Conservation (phyloP, 352 stramenopile species). For the Halophytophthora batemanensis region DNA sequence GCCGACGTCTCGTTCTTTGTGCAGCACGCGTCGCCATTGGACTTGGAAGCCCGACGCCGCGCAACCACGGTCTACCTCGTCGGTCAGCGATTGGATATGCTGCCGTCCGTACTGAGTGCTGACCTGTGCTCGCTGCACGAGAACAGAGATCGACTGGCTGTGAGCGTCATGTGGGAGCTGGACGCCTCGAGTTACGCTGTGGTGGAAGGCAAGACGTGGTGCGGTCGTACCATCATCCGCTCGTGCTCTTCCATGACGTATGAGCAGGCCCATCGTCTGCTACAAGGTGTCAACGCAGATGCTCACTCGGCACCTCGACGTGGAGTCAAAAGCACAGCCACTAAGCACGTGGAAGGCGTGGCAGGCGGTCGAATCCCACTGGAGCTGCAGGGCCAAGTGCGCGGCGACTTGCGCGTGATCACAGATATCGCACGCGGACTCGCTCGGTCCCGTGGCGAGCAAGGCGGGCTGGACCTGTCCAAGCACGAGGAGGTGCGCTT, state of each 20-base stretch:
- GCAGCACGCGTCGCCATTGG: constrained; percentile 91
- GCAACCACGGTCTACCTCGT: constrained; percentile 98
- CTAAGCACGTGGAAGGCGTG: constrained; percentile 36
- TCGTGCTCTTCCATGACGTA: constrained; percentile 91
- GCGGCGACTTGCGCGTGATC: constrained; percentile 54
- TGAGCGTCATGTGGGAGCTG: constrained; percentile 92
- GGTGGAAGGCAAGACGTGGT: constrained; percentile 62
- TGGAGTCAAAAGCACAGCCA: constrained; percentile 2
- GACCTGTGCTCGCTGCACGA: constrained; percentile 92
- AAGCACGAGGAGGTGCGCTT: constrained; percentile 86
- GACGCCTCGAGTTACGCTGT: constrained; percentile 64
- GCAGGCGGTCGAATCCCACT: constrained; percentile 65
- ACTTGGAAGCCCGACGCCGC: constrained; percentile 90
- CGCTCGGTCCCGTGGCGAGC: constrained; percentile 48
- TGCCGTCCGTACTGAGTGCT: constrained; percentile 85
- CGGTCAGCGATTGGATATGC: constrained; percentile 92
- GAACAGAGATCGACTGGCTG: constrained; percentile 82
- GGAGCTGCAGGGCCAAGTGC: constrained; percentile 45
- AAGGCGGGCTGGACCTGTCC: constrained; percentile 76
- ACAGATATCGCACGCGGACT: constrained; percentile 67
- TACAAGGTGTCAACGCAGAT: constrained; percentile 65
- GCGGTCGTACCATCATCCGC: constrained; percentile 95
- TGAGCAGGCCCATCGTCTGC: constrained; percentile 73
- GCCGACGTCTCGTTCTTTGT: constrained; percentile 99
- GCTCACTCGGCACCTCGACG: constrained; percentile 27